Base-by-base conservation (phyloP, 2,329 filamentous ascomycete genomes). In the Byssothecium circinans region DNA sequence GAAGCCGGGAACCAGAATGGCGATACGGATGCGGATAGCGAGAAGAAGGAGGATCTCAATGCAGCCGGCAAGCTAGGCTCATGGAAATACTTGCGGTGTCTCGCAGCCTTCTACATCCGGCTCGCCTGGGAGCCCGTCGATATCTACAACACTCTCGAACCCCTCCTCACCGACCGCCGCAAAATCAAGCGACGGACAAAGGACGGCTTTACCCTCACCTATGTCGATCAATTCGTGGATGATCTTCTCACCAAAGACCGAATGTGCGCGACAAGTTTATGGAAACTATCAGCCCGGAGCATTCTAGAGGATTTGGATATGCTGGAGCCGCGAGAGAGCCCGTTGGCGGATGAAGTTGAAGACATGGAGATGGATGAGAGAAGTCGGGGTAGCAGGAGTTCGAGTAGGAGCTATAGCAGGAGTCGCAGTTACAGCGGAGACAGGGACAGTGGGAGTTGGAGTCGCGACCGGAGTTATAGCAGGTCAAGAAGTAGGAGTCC, bases 61-160 rank as follows among this genome's bases (percentile, higher is more conserved):
- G 61, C 62, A 1, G 34, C 44, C 8, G 62, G 64, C 12, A 64
- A 64, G 30, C 57, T 62, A 0, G 64, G 69, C 11, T 74, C 80
- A 35, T 85, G 81, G 69, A 86, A 85, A 56, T 99, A 99, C 71
- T 77, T 99, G 44, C 85, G 91, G 48, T 91, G 89, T 1, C 77
- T 99, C 55, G 92, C 91, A 0, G 87, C 87, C 1, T 97, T 99
- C 69, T 97, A 99, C 71, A 83, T 96, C n/a, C 80, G 94, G 11
- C 75, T 99, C 60, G 95, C 94, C 15, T 86, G 92, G 66, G 81
- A 86, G 57, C 84, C 90, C 5, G 87, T 87, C 60, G 87, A 94
- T 47, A 86, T 97, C 4, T 95, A 92, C 71, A 74, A 73, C 47
- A 82, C 83, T 14, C 76, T 99, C 35, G 94, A 99, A 75, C 89